phyloP scores from a whole-genome alignment of 2,329 filamentous ascomycete species.

The Phialemoniopsis sp. region DNA sequence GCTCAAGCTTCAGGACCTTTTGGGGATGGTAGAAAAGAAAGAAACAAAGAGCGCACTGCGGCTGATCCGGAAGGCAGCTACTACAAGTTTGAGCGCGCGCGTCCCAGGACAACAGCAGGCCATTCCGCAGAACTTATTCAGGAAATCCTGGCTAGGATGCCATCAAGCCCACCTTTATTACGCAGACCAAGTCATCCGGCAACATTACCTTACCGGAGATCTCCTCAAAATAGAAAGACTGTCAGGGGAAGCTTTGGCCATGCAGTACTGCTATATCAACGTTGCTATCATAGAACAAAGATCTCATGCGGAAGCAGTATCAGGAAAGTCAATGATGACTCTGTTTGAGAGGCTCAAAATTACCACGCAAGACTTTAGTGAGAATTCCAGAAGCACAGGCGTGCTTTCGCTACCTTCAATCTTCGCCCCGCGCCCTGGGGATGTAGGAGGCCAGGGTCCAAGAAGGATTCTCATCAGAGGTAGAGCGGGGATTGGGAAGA shows the following conservation, averaged over 20 bases:
- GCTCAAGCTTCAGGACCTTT: no score
- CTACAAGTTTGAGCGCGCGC: no score
- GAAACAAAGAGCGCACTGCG: no score
- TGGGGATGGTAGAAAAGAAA: no score
- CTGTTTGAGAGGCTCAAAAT: slow-evolving; percentile 20
- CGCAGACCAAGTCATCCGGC: no score
- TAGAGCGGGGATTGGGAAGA: slow-evolving; percentile 32
- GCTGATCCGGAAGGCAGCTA: no score
- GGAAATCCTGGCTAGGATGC: no score
- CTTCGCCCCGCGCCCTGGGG: slow-evolving; percentile 17
- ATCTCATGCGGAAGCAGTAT: slow-evolving; percentile 1
- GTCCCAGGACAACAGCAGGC: no score
- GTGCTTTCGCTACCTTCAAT: slow-evolving; percentile 18
- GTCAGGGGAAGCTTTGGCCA: slow-evolving; percentile 22
- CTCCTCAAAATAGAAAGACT: slow-evolving; percentile 26
- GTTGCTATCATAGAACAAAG: slow-evolving; percentile 25
- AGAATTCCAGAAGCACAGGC: slow-evolving; percentile 8
- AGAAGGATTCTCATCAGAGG: slow-evolving; percentile 29
- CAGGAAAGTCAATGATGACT: slow-evolving; percentile 17
- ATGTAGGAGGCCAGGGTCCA: background rate
- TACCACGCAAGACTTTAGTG: slow-evolving; percentile 13
- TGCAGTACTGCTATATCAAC: slow-evolving; percentile 34
- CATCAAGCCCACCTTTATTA: no score
- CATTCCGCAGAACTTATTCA: no score
- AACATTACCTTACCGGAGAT: slow-evolving; percentile 6